Conservation (phyloP, 352 stramenopile genomes). For the Phytophthora aleatoria region DNA sequence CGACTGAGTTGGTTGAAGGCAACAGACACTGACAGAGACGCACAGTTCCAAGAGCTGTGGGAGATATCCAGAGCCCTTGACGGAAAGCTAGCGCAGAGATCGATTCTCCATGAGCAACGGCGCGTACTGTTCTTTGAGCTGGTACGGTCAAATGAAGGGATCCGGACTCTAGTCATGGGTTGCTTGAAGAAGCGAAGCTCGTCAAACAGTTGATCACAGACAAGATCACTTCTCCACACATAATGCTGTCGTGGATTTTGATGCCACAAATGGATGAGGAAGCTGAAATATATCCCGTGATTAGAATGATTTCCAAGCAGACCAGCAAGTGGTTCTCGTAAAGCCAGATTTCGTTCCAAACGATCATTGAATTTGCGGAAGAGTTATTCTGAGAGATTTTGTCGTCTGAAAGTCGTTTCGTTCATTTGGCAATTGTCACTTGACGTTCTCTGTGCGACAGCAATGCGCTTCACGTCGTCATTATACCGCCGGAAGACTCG, state of each 20-base stretch:
- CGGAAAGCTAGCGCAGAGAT: neutral
- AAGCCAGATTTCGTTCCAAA: too few relatives aligned
- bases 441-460: neutral
- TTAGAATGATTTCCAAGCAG: too few relatives aligned
- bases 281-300: too few relatives aligned
- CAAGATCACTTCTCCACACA: too few relatives aligned
- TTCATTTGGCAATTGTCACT: neutral
- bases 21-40: neutral
- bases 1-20: neutral
- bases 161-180: neutral
- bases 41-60: neutral
- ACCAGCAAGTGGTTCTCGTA: too few relatives aligned
- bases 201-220: too few relatives aligned
- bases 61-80: neutral
- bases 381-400: neutral
- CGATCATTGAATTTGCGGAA: too few relatives aligned
- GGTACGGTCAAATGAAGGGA: neutral
- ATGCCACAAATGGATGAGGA: too few relatives aligned
- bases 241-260: too few relatives aligned
- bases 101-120: neutral
- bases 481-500: slow-evolving; percentile 1
- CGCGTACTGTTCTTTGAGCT: neutral
- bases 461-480: neutral
- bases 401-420: neutral
- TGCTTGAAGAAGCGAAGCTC: too few relatives aligned